Percentiles rank a stretch among this genome's conserved stretches.
These are phyloP conservation scores for Solanum piurae DNA, from an alignment of 257 asterid species.

Conservation along the genomic window DNA sequence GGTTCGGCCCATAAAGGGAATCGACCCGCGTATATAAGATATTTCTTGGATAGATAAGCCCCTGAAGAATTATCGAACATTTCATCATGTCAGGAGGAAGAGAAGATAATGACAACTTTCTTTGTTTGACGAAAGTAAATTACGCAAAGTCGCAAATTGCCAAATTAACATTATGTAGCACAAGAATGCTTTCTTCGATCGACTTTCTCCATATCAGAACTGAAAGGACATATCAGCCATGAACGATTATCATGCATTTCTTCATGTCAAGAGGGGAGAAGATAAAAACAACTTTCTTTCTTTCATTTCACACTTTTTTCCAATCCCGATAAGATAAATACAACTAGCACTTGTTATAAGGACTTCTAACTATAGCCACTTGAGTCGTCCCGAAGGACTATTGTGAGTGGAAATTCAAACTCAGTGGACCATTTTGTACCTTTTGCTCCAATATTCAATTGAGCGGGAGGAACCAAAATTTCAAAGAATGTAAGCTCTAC, in stretches of 20 bases:
- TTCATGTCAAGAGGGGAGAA: neutral
- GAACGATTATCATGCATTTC: neutral
- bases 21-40: neutral
- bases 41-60: neutral
- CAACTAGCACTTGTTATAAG: neutral
- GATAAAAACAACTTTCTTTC: neutral
- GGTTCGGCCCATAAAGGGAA: neutral
- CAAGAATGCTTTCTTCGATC: neutral
- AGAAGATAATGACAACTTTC: neutral
- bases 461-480: neutral
- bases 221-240: neutral
- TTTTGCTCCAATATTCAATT: neutral
- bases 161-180: neutral
- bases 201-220: neutral
- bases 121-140: neutral
- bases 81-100: neutral
- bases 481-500: neutral
- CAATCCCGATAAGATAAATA: neutral
- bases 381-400: neutral
- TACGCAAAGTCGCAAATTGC: neutral
- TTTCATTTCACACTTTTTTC: neutral
- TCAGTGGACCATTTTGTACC: neutral
- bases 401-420: neutral
- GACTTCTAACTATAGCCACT: too few species aligned
- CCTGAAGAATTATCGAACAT: neutral